Base-by-base conservation (phyloP, 2,329 filamentous ascomycete species). In the Arthrinium puccinioides region DNA sequence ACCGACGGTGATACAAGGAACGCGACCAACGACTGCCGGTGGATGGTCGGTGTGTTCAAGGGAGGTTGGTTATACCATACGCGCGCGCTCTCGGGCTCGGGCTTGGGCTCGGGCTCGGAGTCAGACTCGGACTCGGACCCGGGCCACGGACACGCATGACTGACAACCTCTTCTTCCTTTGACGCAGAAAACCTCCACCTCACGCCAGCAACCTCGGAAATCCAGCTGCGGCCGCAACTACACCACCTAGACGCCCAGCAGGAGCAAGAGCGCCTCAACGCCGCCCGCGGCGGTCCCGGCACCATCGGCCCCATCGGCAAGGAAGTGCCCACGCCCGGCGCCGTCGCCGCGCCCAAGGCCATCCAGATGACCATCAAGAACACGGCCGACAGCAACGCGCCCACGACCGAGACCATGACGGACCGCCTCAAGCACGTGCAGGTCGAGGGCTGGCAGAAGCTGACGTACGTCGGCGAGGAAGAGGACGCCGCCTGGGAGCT, bases 31-130 rank as follows among this genome's bases (percentile, higher is more conserved):
- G 82, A 87, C 29, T 56, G 52, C 33, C 50, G 53, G 47, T 94
- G 94, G 64, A 94, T 96, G 80, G 73, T 96, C 34, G 92, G 87
- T 20, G 83, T 88, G n/a, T 96, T 97, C 57, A 77, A 83, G 55
- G 82, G 82, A 36, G 77, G 87, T 90, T 61, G 50, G 79, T 69
- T 16, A 10, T 11, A 11, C 35, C 29, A 10, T 9, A 28, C 6
- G n/a, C n/a, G n/a, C n/a, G n/a, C n/a, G n/a, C n/a, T n/a, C n/a
- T n/a, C n/a, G n/a, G n/a, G n/a, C n/a, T n/a, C n/a, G n/a, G n/a
- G n/a, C n/a, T n/a, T n/a, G n/a, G n/a, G n/a, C n/a, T n/a, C n/a
- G n/a, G n/a, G n/a, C n/a, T n/a, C n/a, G n/a, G n/a, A n/a, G n/a
- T n/a, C n/a, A n/a, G n/a, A n/a, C n/a, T n/a, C n/a, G n/a, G n/a